Evolutionary conservation across 768 basidiomycete species (phyloP), one percentile per base, ranked within the genome.

Genomic region (Mycena galericulata): DNA sequence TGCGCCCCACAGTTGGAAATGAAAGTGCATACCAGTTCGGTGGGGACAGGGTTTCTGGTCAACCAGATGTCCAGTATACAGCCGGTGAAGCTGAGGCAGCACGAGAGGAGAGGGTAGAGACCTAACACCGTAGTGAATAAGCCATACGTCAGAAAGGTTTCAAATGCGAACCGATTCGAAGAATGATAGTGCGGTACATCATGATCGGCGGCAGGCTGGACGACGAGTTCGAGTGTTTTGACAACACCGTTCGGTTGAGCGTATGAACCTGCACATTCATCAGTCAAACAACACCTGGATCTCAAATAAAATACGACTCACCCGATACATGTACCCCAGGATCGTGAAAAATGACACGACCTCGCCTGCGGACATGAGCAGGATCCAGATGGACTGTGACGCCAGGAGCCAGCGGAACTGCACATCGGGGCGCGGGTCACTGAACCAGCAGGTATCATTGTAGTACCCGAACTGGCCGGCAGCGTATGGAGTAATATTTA

Each of bases 41-140:
- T n/a, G n/a, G n/a, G n/a, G n/a, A n/a, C n/a, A n/a, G n/a, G n/a
- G n/a, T n/a, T n/a, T n/a, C n/a, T n/a, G n/a, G n/a, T n/a, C n/a
- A 20, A 9, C 10, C n/a, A 46, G 11, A 9, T 11, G 45, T 46
- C n/a, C 45, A 20, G 45, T 46, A n/a, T n/a, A n/a, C n/a, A n/a
- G n/a, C n/a, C n/a, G n/a, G n/a, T n/a, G n/a, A n/a, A n/a, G 45
- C 7, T 9, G 45, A 46, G 7, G 45, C 11, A 20, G 45, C 30
- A 51, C 27, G 50, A 51, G 29, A 51, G 50, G 50, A 51, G 50
- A 29, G 50, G 50, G 50, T 51, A 51, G 29, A 51, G 50, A 51
- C 50, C 50, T 51, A 51, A 32, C 50, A 20, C 50, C 29, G 9
- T n/a, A 51, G 30, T 51, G 50, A 51, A 51, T 51, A 51, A 3